Conservation (phyloP, 2,329 filamentous ascomycete species). For the Sordariomycetes sp. region DNA sequence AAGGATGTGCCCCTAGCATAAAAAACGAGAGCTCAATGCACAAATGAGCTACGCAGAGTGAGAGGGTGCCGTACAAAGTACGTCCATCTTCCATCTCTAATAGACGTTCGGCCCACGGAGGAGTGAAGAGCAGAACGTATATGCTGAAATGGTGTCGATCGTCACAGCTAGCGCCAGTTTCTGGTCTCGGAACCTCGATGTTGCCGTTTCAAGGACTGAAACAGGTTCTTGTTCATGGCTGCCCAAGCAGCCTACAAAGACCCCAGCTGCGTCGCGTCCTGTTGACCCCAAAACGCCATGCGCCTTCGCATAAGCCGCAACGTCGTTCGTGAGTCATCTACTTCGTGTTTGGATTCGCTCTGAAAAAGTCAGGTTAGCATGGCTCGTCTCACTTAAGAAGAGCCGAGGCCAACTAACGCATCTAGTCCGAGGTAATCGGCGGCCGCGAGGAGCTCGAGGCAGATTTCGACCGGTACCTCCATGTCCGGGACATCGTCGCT, state of each 20-base stretch:
- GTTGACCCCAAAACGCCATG: not conserved
- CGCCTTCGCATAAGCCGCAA: too few species aligned
- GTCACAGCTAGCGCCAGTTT: too few species aligned
- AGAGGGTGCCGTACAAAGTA: constrained; percentile 25
- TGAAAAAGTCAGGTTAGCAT: constrained; percentile 20
- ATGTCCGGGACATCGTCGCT: constrained; percentile 68
- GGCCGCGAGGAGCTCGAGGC: constrained; percentile 67
- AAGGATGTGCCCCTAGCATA: constrained; percentile 32
- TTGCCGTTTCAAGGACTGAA: too few species aligned
- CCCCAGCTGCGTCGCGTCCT: too few species aligned
- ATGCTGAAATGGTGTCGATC: constrained; percentile 41
- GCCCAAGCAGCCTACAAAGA: too few species aligned
- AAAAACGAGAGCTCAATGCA: constrained; percentile 37
- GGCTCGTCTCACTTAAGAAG: constrained; percentile 15
- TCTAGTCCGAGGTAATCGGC: constrained; percentile 69
- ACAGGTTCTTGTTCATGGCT: too few species aligned
- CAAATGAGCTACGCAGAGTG: constrained; percentile 39
- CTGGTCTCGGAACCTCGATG: too few species aligned
- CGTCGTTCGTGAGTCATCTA: too few species aligned
- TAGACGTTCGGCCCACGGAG: constrained; percentile 45
- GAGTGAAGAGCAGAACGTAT: constrained; percentile 39
- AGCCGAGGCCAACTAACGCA: constrained; percentile 23
- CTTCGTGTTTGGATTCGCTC: constrained; percentile 27
- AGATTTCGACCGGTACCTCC: constrained; percentile 72
- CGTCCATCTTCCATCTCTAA: constrained; percentile 42